These are phyloP conservation scores for Alternaria hordeiaustralica DNA, from an alignment of 2,329 filamentous ascomycete species.

Conservation along the genomic window DNA sequence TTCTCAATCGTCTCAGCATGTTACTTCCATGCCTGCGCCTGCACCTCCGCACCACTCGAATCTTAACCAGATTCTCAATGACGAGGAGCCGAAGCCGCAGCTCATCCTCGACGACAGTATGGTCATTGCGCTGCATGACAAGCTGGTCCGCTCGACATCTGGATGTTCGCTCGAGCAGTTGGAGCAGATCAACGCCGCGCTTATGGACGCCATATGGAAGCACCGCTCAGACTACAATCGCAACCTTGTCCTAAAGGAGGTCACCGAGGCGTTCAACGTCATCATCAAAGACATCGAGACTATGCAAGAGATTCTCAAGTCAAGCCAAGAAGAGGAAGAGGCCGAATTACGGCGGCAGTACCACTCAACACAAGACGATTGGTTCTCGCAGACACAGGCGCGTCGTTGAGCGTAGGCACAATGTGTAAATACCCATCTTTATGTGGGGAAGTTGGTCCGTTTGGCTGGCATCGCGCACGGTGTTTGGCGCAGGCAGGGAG, in stretches of 20 bases:
- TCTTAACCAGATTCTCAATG: constrained; percentile 53
- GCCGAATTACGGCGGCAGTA: constrained; percentile 11
- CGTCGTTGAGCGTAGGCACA: not conserved
- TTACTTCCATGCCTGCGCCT: constrained; percentile 45
- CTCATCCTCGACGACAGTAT: constrained; percentile 58
- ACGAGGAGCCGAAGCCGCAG: constrained; percentile 38
- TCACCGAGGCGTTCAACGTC: constrained; percentile 76
- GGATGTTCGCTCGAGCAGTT: constrained; percentile 91
- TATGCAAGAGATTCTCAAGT: constrained; percentile 53
- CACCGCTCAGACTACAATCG: constrained; percentile 83
- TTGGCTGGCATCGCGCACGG: not conserved
- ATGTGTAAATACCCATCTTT: not conserved
- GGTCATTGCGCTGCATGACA: constrained; percentile 65
- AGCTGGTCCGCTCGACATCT: constrained; percentile 71
- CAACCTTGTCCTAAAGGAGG: constrained; percentile 68
- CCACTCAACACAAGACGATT: constrained; percentile 9
- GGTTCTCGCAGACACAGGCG: constrained; percentile 11
- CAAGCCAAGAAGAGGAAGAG: constrained; percentile 47
- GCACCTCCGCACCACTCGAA: constrained; percentile 44
- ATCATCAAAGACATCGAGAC: constrained; percentile 72
- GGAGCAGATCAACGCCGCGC: constrained; percentile 86
- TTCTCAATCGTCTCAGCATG: constrained; percentile 46
- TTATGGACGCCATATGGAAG: constrained; percentile 92
- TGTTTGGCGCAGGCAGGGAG: not conserved
- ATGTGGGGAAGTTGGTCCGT: not conserved